Base-by-base conservation (phyloP, 164 flowering plant species). In the Litsea cubeba region DNA sequence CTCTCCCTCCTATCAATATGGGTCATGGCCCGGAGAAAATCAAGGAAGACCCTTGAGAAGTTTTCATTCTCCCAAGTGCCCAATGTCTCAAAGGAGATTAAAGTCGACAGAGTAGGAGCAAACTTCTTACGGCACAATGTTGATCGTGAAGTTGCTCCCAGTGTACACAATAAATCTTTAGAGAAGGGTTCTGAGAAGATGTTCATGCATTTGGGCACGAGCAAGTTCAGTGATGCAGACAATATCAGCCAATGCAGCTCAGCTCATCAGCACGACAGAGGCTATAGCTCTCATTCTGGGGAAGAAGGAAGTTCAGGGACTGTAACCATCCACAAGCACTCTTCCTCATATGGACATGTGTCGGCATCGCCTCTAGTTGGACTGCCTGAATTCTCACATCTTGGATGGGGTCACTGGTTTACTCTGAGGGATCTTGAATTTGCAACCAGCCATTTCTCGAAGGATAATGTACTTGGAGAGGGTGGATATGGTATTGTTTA, bases 391-490 rank as follows among this genome's bases (percentile, higher is more conserved):
- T 72, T 83, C 49, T 91, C 98, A 10, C 97, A 90, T 81, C 95
- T 93, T 81, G 98, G 97, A 5, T 93, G 98, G 98, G 98, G 98
- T 28, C 97, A 91, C 73, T 93, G 98, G 97, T 93, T 93, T 79
- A 93, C 98, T 15, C 88, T 93, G 30, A 83, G 98, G 75, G 97
- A 93, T 78, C 95, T 93, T 66, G 84, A 91, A 30, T 75, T 78
- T 62, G 93, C 92, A 3, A 93, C 98, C 1, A 83, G 82, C 65
- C 88, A 87, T 40, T 91, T 93, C 76, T 82, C 95, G 1, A 76
- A 76, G 70, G 74, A 76, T 11, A 86, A 91, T 85, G 80, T 90
- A 50, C 80, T 93, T 78, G 98, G 98, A 35, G 98, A 93, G 80
- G 98, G 98, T 81, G 98, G 98, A 65, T 93, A 93, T 85, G 98